These are phyloP conservation scores for Hericium alpestre DNA, from an alignment of 768 basidiomycete genomes.

Conservation along the genomic window DNA sequence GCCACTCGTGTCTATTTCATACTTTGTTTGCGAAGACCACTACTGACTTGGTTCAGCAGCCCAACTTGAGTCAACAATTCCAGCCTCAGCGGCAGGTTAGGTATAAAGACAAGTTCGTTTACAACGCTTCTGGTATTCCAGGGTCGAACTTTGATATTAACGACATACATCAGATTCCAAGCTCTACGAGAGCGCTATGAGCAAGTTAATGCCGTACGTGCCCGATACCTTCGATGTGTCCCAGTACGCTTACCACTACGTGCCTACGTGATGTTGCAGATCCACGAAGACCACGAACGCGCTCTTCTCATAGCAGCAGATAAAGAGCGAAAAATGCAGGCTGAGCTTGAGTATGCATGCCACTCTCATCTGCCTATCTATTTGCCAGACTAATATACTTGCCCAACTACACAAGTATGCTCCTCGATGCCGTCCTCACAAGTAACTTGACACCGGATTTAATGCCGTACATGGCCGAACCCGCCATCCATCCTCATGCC, in stretches of 20 bases:
- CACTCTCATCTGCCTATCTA: background rate
- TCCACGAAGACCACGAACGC: slow-evolving; percentile 6
- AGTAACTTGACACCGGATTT: background rate
- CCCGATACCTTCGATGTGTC: background rate
- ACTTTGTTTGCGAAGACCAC: no score
- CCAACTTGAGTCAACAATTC: background rate
- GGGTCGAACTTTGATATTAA: background rate
- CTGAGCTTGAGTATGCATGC: slow-evolving; percentile 10
- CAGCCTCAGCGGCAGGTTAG: slow-evolving; percentile 3
- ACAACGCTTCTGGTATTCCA: background rate
- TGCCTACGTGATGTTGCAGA: background rate
- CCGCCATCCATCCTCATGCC: background rate
- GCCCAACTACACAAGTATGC: slow-evolving; percentile 3
- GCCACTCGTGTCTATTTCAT: no score
- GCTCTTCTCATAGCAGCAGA: slow-evolving; percentile 7
- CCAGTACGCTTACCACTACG: background rate
- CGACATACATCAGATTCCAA: slow-evolving; percentile 7
- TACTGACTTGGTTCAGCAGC: background rate
- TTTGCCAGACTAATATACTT: no score
- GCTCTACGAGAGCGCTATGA: slow-evolving; percentile 12
- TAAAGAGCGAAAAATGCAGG: slow-evolving; percentile 11
- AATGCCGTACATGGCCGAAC: background rate
- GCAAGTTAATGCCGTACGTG: slow-evolving; percentile 4
- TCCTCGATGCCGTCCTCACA: slow-evolving; percentile 11
- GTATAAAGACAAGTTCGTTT: slow-evolving; percentile 14